A percentile compares a stretch with the other conserved stretches of the same genome.
phyloP scores from a whole-genome alignment of 495 filamentous ascomycete genomes.

The Tirmania nivea region DNA sequence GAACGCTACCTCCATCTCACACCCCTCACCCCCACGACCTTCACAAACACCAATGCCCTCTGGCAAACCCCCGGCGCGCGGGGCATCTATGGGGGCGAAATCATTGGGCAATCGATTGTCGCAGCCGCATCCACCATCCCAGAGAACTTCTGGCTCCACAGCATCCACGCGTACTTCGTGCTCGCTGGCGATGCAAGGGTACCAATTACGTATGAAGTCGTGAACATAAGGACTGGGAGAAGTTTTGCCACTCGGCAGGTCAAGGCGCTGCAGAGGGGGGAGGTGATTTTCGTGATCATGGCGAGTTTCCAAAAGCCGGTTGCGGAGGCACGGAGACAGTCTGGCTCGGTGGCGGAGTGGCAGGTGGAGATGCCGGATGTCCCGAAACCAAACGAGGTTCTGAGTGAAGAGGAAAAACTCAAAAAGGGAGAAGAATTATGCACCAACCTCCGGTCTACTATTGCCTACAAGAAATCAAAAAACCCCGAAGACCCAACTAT shows the following conservation, averaged over 20 bases:
- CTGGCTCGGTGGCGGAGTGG: slow-evolving; percentile 36
- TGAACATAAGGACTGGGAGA: slow-evolving; percentile 72
- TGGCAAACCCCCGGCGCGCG: slow-evolving; percentile 84
- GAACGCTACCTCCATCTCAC: slow-evolving; percentile 79
- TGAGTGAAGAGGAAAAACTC: slow-evolving; percentile 8
- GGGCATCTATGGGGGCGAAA: slow-evolving; percentile 73
- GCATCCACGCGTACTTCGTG: slow-evolving; percentile 98
- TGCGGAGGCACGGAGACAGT: slow-evolving; percentile 24
- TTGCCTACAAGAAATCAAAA: slow-evolving; percentile 29
- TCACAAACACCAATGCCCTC: slow-evolving; percentile 73
- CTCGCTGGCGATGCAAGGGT: slow-evolving; percentile 66
- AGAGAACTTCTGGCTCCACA: slow-evolving; percentile 58
- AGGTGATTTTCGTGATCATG: slow-evolving; percentile 83
- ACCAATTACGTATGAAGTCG: slow-evolving; percentile 81
- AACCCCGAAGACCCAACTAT: slow-evolving; percentile 10
- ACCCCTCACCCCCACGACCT: slow-evolving; percentile 70
- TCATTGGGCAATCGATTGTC: slow-evolving; percentile 76
- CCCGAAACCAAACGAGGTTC: slow-evolving; percentile 10
- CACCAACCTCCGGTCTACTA: slow-evolving; percentile 36
- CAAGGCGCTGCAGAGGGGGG: slow-evolving; percentile 74
- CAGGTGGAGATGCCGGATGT: slow-evolving; percentile 34
- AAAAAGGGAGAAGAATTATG: slow-evolving; percentile 24
- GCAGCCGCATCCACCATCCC: slow-evolving; percentile 77
- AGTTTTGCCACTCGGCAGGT: slow-evolving; percentile 89
- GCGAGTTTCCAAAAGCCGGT: slow-evolving; percentile 50